Conservation (phyloP, 2,329 filamentous ascomycete species). For the Trichothecium roseum region DNA sequence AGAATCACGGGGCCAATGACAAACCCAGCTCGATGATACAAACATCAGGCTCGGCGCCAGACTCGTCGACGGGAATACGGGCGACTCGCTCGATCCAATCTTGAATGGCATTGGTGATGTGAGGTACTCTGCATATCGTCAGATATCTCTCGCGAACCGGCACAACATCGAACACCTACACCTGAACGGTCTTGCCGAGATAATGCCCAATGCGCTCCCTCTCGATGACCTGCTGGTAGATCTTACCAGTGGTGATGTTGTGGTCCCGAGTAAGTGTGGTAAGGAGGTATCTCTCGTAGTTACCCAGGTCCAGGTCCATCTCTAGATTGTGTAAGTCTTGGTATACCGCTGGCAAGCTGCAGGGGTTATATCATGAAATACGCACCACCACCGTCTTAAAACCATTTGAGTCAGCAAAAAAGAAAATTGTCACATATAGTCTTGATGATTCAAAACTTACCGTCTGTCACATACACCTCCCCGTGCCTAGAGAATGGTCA, state of each 20-base stretch:
- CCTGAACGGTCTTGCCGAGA: slow-evolving; percentile 79
- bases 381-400: too few relatives aligned
- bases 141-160: too few relatives aligned
- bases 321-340: slow-evolving; percentile 10
- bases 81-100: slow-evolving; percentile 87
- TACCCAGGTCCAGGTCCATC: slow-evolving; percentile 44
- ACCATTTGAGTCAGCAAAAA: too few relatives aligned
- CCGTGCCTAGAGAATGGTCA: slow-evolving; percentile 1
- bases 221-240: slow-evolving; percentile 82
- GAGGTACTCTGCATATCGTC: slow-evolving; percentile 48
- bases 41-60: slow-evolving; percentile 73
- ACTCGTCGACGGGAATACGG: slow-evolving; percentile 76
- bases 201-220: slow-evolving; percentile 61
- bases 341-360: not conserved
- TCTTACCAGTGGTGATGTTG: slow-evolving; percentile 97
- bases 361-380: too few relatives aligned
- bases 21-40: slow-evolving; percentile 55
- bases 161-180: slow-evolving; percentile 23
- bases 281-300: slow-evolving; percentile 52
- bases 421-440: too few relatives aligned
- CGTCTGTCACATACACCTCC: slow-evolving; percentile 4
- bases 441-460: not conserved
- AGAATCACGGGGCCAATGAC: slow-evolving; percentile 8
- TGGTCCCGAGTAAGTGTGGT: slow-evolving; percentile 75
- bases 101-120: slow-evolving; percentile 84